phyloP scores from a whole-genome alignment of 1,139 yeast species.

The Pichia sp. region DNA sequence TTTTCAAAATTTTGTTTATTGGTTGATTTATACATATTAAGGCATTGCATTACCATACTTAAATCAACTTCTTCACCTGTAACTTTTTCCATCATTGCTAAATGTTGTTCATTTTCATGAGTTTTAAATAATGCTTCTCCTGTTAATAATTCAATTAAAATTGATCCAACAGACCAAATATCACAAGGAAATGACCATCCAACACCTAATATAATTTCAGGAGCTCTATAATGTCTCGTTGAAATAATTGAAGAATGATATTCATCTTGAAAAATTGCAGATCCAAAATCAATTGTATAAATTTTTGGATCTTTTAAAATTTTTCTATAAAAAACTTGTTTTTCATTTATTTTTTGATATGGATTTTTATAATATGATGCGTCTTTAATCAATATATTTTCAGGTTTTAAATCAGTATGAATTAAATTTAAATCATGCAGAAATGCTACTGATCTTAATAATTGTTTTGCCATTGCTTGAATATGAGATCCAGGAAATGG shows the following conservation, averaged over 20 bases:
- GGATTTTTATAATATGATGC: conserved; percentile 35
- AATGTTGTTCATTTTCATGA: conserved; percentile 88
- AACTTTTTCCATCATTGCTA: conserved; percentile 89
- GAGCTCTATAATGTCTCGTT: conserved; percentile 95
- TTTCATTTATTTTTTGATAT: conserved; percentile 12
- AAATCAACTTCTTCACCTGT: conserved; percentile 37
- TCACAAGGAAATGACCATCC: conserved; percentile 96
- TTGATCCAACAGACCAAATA: conserved; percentile 95
- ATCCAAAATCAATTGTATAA: conserved; percentile 91
- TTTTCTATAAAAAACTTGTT: conserved; percentile 25
- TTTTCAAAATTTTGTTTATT: conserved; percentile 11
- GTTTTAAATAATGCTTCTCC: conserved; percentile 97
- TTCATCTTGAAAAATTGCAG: conserved; percentile 90
- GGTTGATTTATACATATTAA: conserved; percentile 21
- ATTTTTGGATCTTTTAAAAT: conserved; percentile 65
- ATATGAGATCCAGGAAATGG: conserved; percentile 81
- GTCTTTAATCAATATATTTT: conserved; percentile 74
- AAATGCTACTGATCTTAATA: conserved; percentile 79
- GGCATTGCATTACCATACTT: conserved; percentile 28
- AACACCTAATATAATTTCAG: conserved; percentile 85
- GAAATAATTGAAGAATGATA: conserved; percentile 89
- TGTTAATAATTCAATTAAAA: conserved; percentile 80
- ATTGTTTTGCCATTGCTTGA: conserved; percentile 81
- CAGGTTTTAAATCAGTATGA: conserved; percentile 95
- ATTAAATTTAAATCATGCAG: conserved; percentile 84